These are phyloP conservation scores for Globisporangium okanoganense DNA, from an alignment of 352 stramenopile species.

Conservation along the genomic window DNA sequence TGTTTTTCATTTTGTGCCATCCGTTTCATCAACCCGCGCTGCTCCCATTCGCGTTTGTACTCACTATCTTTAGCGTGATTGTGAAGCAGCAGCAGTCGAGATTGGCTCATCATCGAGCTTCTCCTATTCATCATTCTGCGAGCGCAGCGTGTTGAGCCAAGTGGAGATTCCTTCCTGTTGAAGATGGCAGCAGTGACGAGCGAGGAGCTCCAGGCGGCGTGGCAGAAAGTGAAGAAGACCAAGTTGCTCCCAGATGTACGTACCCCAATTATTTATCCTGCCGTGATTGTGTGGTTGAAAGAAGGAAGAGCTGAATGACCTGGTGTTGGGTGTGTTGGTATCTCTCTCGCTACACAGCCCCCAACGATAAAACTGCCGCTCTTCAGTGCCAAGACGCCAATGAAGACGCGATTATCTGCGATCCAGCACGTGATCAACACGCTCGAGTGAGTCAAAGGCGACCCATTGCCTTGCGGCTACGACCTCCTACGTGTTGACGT, in stretches of 20 bases:
- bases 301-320: no score
- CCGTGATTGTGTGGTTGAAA: no score
- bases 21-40: background rate
- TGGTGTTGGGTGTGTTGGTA: no score
- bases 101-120: background rate
- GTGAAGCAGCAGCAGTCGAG: background rate
- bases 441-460: slow-evolving; percentile 41
- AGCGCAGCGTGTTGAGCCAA: background rate
- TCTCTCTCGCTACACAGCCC: slow-evolving; percentile 24
- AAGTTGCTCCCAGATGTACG: slow-evolving; percentile 40
- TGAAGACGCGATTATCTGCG: slow-evolving; percentile 47
- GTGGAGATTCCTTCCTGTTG: background rate
- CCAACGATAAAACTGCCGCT: slow-evolving; percentile 56
- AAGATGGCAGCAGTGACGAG: slow-evolving; percentile 56
- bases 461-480: background rate
- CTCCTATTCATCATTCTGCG: background rate
- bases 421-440: slow-evolving; percentile 69
- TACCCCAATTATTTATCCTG: no score
- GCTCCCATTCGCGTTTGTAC: background rate
- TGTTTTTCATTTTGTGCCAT: background rate
- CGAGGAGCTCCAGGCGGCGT: slow-evolving; percentile 63
- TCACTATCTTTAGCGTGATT: slow-evolving; percentile 4
- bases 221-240: slow-evolving; percentile 66
- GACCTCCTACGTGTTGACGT: slow-evolving; percentile 14
- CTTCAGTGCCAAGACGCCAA: slow-evolving; percentile 48